Evolutionary conservation across 2,329 filamentous ascomycete species (phyloP).

Genomic region (Fusarium oxysporum): DNA sequence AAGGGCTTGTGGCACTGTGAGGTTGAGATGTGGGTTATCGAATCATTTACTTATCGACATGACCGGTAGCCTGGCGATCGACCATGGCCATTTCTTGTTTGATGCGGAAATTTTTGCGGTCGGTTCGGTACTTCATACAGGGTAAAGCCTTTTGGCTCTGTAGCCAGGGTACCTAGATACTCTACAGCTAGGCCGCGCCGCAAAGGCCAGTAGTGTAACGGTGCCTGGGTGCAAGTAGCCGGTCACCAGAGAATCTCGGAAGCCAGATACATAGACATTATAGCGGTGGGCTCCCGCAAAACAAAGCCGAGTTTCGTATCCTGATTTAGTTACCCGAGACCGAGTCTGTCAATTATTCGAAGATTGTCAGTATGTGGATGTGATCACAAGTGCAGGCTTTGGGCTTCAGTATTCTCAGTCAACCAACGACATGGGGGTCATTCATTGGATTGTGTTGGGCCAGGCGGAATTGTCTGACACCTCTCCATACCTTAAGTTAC

Average conservation of each 20-base stretch:
- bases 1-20: constrained; percentile 1
- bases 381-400: neutral
- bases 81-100: constrained; percentile 3
- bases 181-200: constrained; percentile 1
- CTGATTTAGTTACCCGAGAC: constrained; percentile 25
- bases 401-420: neutral
- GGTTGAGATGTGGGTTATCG: constrained; percentile 35
- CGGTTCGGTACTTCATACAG: constrained; percentile 10
- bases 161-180: neutral
- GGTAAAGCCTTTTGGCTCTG: neutral
- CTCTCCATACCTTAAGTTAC: neutral
- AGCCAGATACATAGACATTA: constrained; percentile 13
- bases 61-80: constrained; percentile 3
- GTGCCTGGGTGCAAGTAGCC: constrained; percentile 24
- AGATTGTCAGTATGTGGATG: neutral
- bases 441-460: constrained; percentile 8
- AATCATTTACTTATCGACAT: constrained; percentile 19
- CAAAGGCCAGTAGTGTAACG: constrained; percentile 27
- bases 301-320: constrained; percentile 35
- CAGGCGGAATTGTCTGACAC: constrained; percentile 23
- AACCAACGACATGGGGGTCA: neutral
- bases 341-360: neutral
- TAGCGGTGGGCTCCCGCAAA: constrained; percentile 32
- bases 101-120: neutral
- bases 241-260: constrained; percentile 9